Percentiles rank a stretch among this genome's conserved stretches.
phyloP scores from a whole-genome alignment of 768 basidiomycete genomes.

The Russula brevipes region DNA sequence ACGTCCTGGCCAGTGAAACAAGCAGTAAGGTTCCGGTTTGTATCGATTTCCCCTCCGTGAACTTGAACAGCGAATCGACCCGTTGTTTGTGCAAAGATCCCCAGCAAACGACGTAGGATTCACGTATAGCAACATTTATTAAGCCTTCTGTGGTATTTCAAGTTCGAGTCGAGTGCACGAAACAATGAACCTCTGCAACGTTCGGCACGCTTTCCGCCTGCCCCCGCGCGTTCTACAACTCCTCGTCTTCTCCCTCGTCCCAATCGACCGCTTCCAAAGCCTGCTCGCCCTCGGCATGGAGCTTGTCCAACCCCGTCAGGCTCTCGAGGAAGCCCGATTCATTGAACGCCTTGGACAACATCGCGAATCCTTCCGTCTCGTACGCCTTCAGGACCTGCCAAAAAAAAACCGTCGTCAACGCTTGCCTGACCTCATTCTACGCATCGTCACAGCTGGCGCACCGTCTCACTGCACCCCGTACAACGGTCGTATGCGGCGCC shows the following conservation, averaged over 20 bases:
- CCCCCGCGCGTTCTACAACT: not conserved
- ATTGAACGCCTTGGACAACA: slow-evolving; percentile 79
- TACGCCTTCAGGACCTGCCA: slow-evolving; percentile 76
- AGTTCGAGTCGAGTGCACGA: not conserved
- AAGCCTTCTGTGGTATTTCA: too few relatives aligned
- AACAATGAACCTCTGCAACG: not conserved
- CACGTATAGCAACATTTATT: too few relatives aligned
- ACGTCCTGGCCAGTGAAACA: too few relatives aligned
- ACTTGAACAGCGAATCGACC: too few relatives aligned
- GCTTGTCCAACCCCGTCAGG: slow-evolving; percentile 51
- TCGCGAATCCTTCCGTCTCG: slow-evolving; percentile 68
- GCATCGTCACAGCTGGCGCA: slow-evolving; percentile 34
- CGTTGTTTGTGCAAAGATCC: too few relatives aligned
- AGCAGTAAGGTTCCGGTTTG: too few relatives aligned
- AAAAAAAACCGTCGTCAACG: not conserved
- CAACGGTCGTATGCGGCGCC: slow-evolving; percentile 85
- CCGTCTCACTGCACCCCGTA: slow-evolving; percentile 84
- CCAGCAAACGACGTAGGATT: too few relatives aligned
- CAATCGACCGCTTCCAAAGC: slow-evolving; percentile 46
- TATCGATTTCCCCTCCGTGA: too few relatives aligned
- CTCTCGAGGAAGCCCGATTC: slow-evolving; percentile 71
- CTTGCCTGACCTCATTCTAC: not conserved
- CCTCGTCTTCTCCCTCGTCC: slow-evolving; percentile 39
- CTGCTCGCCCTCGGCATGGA: slow-evolving; percentile 49
- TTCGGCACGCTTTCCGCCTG: not conserved